Conservation (phyloP, 2,329 filamentous ascomycete species). For the Ophiostoma triangulosporum region DNA sequence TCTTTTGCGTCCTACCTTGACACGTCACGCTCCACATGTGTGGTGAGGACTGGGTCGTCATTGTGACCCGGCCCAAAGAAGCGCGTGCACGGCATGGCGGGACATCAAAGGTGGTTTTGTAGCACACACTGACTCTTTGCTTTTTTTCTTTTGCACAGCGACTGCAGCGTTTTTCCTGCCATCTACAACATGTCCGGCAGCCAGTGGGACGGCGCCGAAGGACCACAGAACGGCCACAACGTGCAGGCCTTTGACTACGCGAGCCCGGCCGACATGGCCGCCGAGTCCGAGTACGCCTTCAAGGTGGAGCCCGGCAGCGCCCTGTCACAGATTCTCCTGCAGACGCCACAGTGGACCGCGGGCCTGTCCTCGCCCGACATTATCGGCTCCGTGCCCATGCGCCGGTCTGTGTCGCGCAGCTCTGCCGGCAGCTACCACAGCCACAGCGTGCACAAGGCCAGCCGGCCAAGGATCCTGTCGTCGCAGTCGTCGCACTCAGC, state of each 20-base stretch:
- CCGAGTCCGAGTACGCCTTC: too few species aligned
- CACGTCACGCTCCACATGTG: neutral
- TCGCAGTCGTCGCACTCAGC: neutral
- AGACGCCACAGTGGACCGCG: constrained; percentile 29
- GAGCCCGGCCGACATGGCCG: too few species aligned
- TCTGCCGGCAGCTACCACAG: constrained; percentile 27
- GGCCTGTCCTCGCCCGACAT: constrained; percentile 24
- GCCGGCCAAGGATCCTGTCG: constrained; percentile 11
- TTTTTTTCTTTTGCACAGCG: constrained; percentile 14
- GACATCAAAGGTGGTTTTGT: constrained; percentile 29
- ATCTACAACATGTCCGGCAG: constrained; percentile 35
- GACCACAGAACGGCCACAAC: constrained; percentile 46
- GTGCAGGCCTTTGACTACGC: constrained; percentile 39
- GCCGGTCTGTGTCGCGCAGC: constrained; percentile 29
- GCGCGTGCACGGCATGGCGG: constrained; percentile 3
- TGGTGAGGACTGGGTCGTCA: neutral
- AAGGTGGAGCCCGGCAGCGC: constrained; percentile 30
- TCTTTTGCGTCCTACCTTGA: neutral
- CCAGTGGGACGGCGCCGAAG: constrained; percentile 42
- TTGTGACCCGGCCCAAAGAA: neutral
- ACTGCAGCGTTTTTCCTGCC: constrained; percentile 26
- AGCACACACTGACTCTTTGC: constrained; percentile 39
- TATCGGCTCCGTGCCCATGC: constrained; percentile 26
- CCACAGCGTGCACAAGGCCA: constrained; percentile 18
- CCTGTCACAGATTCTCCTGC: neutral